Percentiles rank a stretch among this genome's conserved stretches.
Conservation (phyloP, 2,329 filamentous ascomycete species). For the Emergomyces orientalis region DNA sequence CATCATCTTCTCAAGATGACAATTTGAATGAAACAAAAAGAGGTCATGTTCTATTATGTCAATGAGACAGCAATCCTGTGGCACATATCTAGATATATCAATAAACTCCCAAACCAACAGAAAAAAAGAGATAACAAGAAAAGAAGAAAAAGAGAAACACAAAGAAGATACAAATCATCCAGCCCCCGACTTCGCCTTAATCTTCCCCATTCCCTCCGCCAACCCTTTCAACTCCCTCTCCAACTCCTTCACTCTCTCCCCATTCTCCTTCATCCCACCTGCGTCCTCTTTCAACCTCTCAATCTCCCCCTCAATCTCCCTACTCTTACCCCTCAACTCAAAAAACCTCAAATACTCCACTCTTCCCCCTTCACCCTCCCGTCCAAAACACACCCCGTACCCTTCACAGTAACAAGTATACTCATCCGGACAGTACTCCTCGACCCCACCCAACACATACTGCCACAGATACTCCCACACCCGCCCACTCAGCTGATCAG, state of each 20-base stretch:
- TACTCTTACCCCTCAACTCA: neutral
- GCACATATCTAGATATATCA: no score
- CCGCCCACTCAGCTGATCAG: slow-evolving; percentile 47
- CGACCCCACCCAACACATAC: slow-evolving; percentile 47
- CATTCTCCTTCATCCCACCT: neutral
- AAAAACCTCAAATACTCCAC: neutral
- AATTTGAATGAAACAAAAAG: no score
- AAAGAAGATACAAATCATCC: neutral
- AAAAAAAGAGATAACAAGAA: neutral
- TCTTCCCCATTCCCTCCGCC: neutral
- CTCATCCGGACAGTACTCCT: slow-evolving; percentile 39
- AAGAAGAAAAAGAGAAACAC: neutral
- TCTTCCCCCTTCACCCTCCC: neutral
- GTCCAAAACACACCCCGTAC: slow-evolving; percentile 51
- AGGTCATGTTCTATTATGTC: no score
- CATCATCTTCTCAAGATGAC: no score
- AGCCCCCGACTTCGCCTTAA: neutral
- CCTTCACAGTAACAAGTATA: slow-evolving; percentile 55
- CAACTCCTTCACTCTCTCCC: neutral
- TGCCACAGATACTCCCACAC: slow-evolving; percentile 58
- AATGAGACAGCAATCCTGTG: no score
- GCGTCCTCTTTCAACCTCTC: slow-evolving; percentile 19
- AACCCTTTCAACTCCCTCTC: neutral
- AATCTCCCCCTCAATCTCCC: slow-evolving; percentile 35
- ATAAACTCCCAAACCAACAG: no score